Evolutionary conservation across 805 yeast species (phyloP).

Genomic region (Starmerella potacharoeniae): DNA sequence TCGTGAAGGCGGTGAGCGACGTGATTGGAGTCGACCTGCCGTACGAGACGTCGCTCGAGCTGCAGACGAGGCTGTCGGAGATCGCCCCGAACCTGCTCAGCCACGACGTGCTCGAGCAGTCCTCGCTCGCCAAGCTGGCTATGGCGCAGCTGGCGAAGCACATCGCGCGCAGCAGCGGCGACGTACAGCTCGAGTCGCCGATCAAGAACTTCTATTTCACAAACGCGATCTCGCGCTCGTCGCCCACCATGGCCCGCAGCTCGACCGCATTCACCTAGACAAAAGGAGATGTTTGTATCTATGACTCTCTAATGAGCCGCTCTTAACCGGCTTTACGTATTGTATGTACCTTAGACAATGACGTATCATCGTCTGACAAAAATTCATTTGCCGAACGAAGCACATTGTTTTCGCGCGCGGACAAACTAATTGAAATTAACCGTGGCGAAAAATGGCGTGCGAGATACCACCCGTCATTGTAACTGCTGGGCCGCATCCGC

Average conservation of each 20-base stretch:
- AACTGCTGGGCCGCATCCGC: not conserved
- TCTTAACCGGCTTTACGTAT: not conserved
- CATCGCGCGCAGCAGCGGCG: slow-evolving; percentile 30
- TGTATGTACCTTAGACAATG: slow-evolving; percentile 1
- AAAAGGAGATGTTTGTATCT: not conserved
- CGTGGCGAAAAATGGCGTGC: too few species aligned
- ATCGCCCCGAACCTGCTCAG: slow-evolving; percentile 71
- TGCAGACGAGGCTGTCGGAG: slow-evolving; percentile 59
- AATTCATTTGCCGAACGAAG: too few species aligned
- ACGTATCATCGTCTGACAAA: not conserved
- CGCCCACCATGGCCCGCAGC: slow-evolving; percentile 85
- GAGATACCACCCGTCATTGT: too few species aligned
- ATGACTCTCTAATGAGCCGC: not conserved
- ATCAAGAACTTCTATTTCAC: slow-evolving; percentile 79
- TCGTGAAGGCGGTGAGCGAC: slow-evolving; percentile 71
- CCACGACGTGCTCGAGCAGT: slow-evolving; percentile 65
- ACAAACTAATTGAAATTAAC: too few species aligned
- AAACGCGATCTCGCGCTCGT: slow-evolving; percentile 73
- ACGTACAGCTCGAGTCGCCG: slow-evolving; percentile 44
- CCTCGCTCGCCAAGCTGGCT: slow-evolving; percentile 43
- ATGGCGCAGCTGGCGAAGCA: slow-evolving; percentile 33
- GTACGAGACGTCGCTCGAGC: slow-evolving; percentile 57
- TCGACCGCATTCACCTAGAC: slow-evolving; percentile 35
- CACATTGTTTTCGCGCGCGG: too few species aligned
- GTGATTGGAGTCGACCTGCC: slow-evolving; percentile 60